Evolutionary conservation across 257 asterid genomes (phyloP).

Genomic region (Capsicum rhomboideum): DNA sequence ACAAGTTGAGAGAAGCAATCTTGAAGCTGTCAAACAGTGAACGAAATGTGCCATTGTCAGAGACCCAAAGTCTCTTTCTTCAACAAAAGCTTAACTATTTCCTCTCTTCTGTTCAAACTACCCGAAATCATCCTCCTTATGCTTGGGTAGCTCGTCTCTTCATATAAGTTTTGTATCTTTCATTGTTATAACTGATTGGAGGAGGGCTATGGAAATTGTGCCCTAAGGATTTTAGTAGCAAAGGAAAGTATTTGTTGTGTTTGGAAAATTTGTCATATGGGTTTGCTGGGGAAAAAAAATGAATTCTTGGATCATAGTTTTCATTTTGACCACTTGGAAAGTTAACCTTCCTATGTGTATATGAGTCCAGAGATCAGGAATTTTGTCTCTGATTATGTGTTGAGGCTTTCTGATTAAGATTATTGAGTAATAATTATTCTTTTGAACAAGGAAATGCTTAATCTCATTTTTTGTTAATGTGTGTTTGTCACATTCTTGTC

Average conservation of each 20-base stretch:
- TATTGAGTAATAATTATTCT: background rate
- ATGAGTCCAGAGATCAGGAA: background rate
- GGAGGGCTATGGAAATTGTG: background rate
- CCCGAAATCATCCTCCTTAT: too few relatives aligned
- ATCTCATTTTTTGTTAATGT: background rate
- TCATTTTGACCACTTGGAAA: background rate
- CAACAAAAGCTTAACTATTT: too few relatives aligned
- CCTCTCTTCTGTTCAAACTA: too few relatives aligned
- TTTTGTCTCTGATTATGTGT: background rate
- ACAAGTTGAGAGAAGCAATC: too few relatives aligned
- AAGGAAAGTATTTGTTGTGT: background rate
- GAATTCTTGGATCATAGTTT: background rate
- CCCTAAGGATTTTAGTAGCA: background rate
- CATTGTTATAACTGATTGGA: too few relatives aligned
- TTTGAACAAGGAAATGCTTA: background rate
- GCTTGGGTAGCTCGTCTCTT: too few relatives aligned
- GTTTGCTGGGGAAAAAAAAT: background rate
- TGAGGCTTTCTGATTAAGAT: background rate
- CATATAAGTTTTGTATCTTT: too few relatives aligned
- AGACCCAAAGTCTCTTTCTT: too few relatives aligned
- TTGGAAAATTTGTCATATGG: too few relatives aligned
- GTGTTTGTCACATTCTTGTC: background rate
- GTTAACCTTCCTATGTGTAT: background rate
- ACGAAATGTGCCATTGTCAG: too few relatives aligned
- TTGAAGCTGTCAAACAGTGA: too few relatives aligned